A percentile compares a stretch with the other conserved stretches of the same genome.
These are phyloP conservation scores for Diplosphaera chodatii DNA, from an alignment of 139 green algal species.

Conservation along the genomic window DNA sequence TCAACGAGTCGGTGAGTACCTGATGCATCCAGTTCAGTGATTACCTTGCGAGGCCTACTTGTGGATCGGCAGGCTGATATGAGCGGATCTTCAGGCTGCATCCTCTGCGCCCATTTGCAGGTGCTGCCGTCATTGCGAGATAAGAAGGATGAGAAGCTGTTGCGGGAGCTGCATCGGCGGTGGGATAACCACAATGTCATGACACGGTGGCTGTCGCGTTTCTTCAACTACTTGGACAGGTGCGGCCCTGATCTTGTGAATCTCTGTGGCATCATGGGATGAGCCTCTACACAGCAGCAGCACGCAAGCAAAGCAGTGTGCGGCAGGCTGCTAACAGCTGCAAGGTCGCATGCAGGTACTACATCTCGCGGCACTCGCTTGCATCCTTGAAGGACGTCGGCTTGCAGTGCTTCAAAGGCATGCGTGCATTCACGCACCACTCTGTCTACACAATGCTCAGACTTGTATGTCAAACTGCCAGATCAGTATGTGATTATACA, in stretches of 20 bases:
- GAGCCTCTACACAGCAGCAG: too few species aligned
- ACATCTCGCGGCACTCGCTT: conserved; percentile 87
- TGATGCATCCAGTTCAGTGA: background rate
- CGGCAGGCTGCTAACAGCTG: background rate
- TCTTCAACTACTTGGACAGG: conserved; percentile 99
- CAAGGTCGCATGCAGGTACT: conserved; percentile 71
- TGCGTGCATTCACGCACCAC: too few species aligned
- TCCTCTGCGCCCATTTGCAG: conserved; percentile 17
- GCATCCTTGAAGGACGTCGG: conserved; percentile 88
- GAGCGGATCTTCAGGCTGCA: too few species aligned
- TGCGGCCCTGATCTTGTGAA: too few species aligned
- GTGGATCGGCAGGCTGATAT: too few species aligned
- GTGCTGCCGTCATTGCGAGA: conserved; percentile 78
- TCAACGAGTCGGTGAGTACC: conserved; percentile 64
- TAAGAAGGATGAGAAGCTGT: conserved; percentile 82
- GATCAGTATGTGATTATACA: too few species aligned
- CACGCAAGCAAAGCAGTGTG: too few species aligned
- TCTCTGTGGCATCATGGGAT: too few species aligned
- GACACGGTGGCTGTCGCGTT: conserved; percentile 93
- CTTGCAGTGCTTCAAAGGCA: conserved; percentile 78
- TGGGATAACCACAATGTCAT: conserved; percentile 99
- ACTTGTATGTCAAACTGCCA: too few species aligned
- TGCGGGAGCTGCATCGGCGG: conserved; percentile 80
- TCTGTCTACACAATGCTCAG: too few species aligned
- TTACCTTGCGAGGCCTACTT: background rate